Evolutionary conservation across 2,329 filamentous ascomycete genomes (phyloP).

Genomic region (Colletotrichum sp.): DNA sequence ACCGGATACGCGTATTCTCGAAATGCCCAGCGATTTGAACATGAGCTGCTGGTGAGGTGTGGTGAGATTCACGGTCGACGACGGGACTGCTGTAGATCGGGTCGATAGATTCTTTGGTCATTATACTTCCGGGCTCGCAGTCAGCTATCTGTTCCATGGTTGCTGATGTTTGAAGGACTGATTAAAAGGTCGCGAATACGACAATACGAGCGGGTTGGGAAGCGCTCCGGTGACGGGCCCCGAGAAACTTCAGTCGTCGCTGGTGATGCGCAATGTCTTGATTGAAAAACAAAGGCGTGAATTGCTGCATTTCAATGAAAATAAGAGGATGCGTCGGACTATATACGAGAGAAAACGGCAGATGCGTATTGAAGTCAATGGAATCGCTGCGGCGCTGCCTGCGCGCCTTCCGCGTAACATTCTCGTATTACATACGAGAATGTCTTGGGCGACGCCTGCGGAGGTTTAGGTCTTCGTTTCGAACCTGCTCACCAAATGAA

Average conservation of each 20-base stretch:
- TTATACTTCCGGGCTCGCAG: slow-evolving; percentile 25
- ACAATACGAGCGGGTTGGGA: not conserved
- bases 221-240: not conserved
- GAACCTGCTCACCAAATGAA: not conserved
- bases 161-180: not conserved
- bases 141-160: not conserved
- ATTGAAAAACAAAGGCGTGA: no score
- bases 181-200: not conserved
- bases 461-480: not conserved
- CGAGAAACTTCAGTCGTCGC: not conserved
- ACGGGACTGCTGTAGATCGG: slow-evolving; percentile 7
- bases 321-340: not conserved
- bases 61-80: slow-evolving; percentile 16
- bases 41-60: slow-evolving; percentile 12
- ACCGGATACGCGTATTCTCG: slow-evolving; percentile 19
- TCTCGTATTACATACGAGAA: not conserved
- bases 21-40: slow-evolving; percentile 21
- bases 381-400: not conserved
- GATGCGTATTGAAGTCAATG: not conserved
- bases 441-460: not conserved
- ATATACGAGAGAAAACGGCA: not conserved
- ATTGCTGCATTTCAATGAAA: rapidly evolving
- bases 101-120: slow-evolving; percentile 27
- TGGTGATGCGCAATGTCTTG: not conserved
- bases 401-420: not conserved